Evolutionary conservation across 768 basidiomycete species (phyloP).

Genomic region (Tulasnella sp.): DNA sequence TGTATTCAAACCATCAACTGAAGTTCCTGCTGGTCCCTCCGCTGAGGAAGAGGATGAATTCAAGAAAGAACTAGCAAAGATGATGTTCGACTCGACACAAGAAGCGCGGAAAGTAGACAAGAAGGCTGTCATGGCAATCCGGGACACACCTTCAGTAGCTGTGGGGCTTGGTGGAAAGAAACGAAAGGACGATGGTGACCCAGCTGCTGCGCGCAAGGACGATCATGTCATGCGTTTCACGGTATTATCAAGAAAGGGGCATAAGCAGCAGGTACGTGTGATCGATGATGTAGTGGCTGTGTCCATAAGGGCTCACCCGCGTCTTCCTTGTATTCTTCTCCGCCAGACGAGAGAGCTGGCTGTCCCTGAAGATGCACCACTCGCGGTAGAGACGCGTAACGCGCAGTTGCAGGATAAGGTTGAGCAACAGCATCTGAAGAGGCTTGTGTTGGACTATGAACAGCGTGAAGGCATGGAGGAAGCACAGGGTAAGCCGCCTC

Average conservation of each 20-base stretch:
- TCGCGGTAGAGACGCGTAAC: constrained; percentile 82
- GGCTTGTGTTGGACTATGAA: constrained; percentile 85
- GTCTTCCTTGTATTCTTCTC: neutral
- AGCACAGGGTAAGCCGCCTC: constrained; percentile 19
- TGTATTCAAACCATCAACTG: constrained; percentile 29
- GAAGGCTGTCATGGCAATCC: constrained; percentile 74
- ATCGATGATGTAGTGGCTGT: neutral
- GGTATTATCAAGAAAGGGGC: constrained; percentile 83
- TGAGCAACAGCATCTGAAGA: constrained; percentile 94
- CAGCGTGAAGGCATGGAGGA: constrained; percentile 59
- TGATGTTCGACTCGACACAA: constrained; percentile 77
- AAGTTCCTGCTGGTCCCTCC: constrained; percentile 69
- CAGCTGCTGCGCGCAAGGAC: constrained; percentile 23
- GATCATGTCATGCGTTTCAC: constrained; percentile 76
- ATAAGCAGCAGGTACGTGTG: constrained; percentile 70
- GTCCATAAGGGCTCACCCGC: too few relatives aligned
- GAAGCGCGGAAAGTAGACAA: constrained; percentile 83
- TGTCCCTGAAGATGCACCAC: constrained; percentile 74
- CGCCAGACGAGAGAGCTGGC: constrained; percentile 73
- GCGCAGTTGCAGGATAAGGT: constrained; percentile 91
- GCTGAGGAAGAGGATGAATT: constrained; percentile 91
- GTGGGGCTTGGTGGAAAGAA: constrained; percentile 61
- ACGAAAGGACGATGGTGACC: constrained; percentile 41
- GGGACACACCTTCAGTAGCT: constrained; percentile 55
- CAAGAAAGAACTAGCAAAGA: constrained; percentile 88